These are phyloP conservation scores for Gracilariopsis chorda DNA, from an alignment of 23 red algal genomes.

Conservation along the genomic window DNA sequence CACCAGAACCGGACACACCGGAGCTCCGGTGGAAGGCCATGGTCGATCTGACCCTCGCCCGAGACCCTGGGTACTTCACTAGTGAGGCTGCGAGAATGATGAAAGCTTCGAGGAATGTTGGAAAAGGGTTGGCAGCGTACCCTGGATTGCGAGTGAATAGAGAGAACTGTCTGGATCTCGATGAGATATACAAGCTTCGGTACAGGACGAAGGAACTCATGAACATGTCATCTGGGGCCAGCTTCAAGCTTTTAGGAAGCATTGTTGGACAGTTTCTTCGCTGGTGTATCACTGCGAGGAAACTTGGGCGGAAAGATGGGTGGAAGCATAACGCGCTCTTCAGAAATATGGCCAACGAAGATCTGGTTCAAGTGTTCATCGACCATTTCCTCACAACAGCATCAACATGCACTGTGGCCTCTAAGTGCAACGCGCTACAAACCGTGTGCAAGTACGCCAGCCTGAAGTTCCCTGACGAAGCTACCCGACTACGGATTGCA, in stretches of 20 bases:
- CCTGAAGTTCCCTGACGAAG: not conserved
- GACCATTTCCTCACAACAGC: not conserved
- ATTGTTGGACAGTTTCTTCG: slow-evolving; percentile 6
- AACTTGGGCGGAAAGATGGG: not conserved
- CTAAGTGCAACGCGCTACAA: not conserved
- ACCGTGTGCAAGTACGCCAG: not conserved
- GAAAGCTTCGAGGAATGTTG: too few relatives aligned
- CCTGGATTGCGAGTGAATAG: not conserved
- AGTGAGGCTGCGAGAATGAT: too few relatives aligned
- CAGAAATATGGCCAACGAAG: not conserved
- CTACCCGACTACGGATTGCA: not conserved
- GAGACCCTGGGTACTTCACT: too few relatives aligned
- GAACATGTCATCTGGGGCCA: too few relatives aligned
- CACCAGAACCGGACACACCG: too few relatives aligned
- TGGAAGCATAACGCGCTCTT: not conserved
- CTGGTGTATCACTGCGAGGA: not conserved
- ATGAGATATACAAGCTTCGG: not conserved
- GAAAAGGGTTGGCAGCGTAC: too few relatives aligned
- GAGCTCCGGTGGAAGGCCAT: too few relatives aligned
- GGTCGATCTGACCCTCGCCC: too few relatives aligned
- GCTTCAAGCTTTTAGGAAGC: not conserved
- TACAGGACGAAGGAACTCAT: not conserved
- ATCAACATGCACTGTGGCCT: not conserved
- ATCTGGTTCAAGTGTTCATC: not conserved
- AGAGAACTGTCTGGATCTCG: not conserved